A percentile compares a stretch with the other conserved stretches of the same genome.
These are phyloP conservation scores for Ophiosphaerella herpotricha DNA, from an alignment of 2,329 filamentous ascomycete genomes.

Conservation along the genomic window DNA sequence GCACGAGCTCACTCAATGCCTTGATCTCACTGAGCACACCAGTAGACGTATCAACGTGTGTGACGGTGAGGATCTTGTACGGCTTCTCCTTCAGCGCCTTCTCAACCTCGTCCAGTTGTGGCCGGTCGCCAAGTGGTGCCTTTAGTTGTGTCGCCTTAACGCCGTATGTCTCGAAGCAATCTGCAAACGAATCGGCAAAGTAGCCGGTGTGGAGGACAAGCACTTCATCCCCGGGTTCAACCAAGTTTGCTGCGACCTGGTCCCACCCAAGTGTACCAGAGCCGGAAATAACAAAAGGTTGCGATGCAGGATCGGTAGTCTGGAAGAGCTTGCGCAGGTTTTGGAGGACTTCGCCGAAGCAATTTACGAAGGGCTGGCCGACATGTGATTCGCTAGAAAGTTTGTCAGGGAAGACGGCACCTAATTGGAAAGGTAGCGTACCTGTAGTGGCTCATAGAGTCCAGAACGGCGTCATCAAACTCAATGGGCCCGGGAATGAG, in stretches of 20 bases:
- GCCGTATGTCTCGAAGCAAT: slow-evolving; percentile 90
- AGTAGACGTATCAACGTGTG: slow-evolving; percentile 96
- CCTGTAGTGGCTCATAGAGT: slow-evolving; percentile 95
- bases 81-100: slow-evolving; percentile 84
- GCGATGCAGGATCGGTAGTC: slow-evolving; percentile 77
- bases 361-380: slow-evolving; percentile 82
- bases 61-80: slow-evolving; percentile 94
- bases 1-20: slow-evolving; percentile 79
- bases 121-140: slow-evolving; percentile 84
- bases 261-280: slow-evolving; percentile 98
- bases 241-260: slow-evolving; percentile 88
- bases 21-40: slow-evolving; percentile 93
- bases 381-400: slow-evolving; percentile 84
- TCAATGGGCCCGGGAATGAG: slow-evolving; percentile 98
- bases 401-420: slow-evolving; percentile 4
- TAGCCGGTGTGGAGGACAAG: slow-evolving; percentile 95
- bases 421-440: slow-evolving; percentile 41
- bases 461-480: slow-evolving; percentile 94
- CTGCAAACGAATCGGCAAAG: slow-evolving; percentile 92
- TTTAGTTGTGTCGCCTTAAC: slow-evolving; percentile 88
- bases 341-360: slow-evolving; percentile 86
- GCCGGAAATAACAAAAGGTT: slow-evolving; percentile 91
- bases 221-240: slow-evolving; percentile 86
- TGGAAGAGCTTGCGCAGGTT: slow-evolving; percentile 94
- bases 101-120: slow-evolving; percentile 86